A percentile compares a stretch with the other conserved stretches of the same genome.
Conservation (phyloP, 139 green algal genomes). For the Trebouxia sp. region DNA sequence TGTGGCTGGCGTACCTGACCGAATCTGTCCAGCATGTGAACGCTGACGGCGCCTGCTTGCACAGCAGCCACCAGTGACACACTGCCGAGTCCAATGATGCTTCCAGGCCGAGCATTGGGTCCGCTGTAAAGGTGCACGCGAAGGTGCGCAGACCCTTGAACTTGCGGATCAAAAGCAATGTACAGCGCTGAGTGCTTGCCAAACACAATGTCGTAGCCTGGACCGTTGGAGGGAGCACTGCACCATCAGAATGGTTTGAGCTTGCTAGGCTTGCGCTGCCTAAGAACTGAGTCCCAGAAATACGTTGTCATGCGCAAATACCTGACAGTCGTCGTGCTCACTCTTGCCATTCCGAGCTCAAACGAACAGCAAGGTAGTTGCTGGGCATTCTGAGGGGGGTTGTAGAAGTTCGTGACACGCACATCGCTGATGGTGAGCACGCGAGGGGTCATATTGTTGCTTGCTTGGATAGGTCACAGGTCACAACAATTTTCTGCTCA, state of each 20-base stretch:
- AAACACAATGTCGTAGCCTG: neutral
- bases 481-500: too few relatives aligned
- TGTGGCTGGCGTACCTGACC: neutral
- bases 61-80: conserved; percentile 22
- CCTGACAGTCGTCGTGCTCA: conserved; percentile 23
- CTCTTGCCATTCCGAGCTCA: conserved; percentile 27
- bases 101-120: neutral
- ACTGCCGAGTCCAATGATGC: conserved; percentile 3
- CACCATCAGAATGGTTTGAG: too few relatives aligned
- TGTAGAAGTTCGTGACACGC: neutral
- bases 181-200: conserved; percentile 11
- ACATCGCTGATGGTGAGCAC: conserved; percentile 18
- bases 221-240: neutral
- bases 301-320: neutral
- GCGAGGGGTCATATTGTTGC: conserved; percentile 1
- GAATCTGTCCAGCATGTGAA: conserved; percentile 19
- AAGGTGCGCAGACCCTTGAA: conserved; percentile 8
- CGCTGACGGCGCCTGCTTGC: conserved; percentile 22
- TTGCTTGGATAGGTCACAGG: too few relatives aligned
- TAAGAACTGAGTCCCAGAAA: too few relatives aligned
- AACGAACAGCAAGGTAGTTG: conserved; percentile 1
- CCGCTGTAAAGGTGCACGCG: conserved; percentile 14
- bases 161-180: conserved; percentile 25
- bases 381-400: neutral
- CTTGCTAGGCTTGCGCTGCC: too few relatives aligned